Conservation (phyloP, 2,329 filamentous ascomycete genomes). For the Talaromyces sp. region DNA sequence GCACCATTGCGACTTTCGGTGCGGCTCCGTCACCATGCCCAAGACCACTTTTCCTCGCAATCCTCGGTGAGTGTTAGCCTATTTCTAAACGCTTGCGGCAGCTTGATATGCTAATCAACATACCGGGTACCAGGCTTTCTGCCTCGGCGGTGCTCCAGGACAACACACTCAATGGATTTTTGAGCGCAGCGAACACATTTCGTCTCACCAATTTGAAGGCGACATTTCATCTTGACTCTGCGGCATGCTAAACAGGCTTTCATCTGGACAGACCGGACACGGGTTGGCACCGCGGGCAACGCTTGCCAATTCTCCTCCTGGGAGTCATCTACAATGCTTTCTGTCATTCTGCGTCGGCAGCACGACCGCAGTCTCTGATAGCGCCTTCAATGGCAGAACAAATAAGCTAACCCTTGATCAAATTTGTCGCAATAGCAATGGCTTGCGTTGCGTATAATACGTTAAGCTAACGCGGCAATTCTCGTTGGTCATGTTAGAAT, state of each 20-base stretch:
- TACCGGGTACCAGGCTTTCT: slow-evolving; percentile 35
- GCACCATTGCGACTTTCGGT: not conserved
- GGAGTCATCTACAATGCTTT: not conserved
- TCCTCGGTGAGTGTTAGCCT: not conserved
- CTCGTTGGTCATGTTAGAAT: not conserved
- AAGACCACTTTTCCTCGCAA: not conserved
- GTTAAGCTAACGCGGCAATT: not conserved
- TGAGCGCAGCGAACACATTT: slow-evolving; percentile 37
- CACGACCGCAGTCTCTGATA: not conserved
- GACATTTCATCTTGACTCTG: slow-evolving; percentile 40
- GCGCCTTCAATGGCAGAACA: not conserved
- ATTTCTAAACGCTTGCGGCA: not conserved
- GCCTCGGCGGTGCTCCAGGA: slow-evolving; percentile 39
- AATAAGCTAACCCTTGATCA: not conserved
- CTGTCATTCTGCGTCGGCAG: not conserved
- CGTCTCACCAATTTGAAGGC: slow-evolving; percentile 19
- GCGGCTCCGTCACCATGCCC: too few relatives aligned
- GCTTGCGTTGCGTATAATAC: not conserved
- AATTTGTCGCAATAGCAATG: not conserved
- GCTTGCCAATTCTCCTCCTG: not conserved
- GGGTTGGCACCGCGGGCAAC: not conserved
- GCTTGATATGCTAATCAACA: not conserved
- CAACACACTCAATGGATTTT: slow-evolving; percentile 38
- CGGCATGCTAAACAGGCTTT: slow-evolving; percentile 39
- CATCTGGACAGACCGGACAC: slow-evolving; percentile 2